These are phyloP conservation scores for Verticillium nonalfalfae DNA, from an alignment of 2,329 filamentous ascomycete genomes.

Conservation along the genomic window DNA sequence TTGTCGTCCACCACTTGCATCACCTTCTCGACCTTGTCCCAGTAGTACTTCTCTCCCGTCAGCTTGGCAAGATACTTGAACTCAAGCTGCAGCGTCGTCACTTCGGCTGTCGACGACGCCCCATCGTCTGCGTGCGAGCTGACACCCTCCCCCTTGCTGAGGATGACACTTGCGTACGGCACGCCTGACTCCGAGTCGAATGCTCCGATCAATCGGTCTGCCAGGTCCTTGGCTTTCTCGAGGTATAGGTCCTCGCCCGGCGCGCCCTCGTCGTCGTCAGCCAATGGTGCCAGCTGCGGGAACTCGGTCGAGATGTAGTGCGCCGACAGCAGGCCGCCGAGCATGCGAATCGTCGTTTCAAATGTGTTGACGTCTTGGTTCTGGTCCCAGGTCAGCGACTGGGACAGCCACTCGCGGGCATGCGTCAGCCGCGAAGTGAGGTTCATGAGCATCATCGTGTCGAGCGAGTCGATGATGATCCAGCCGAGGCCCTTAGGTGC, in stretches of 20 bases:
- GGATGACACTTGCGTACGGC: conserved; percentile 84
- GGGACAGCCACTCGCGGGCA: conserved; percentile 83
- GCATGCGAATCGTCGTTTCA: conserved; percentile 96
- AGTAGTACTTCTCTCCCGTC: conserved; percentile 87
- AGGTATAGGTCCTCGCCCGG: conserved; percentile 87
- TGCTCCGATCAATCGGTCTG: conserved; percentile 77
- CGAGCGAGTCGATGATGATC: conserved; percentile 95
- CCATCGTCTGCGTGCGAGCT: conserved; percentile 78
- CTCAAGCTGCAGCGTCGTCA: conserved; percentile 86
- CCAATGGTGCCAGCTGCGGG: conserved; percentile 69
- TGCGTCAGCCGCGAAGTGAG: conserved; percentile 77
- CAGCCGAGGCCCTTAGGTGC: conserved; percentile 83
- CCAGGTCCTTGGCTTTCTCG: conserved; percentile 91
- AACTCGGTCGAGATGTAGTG: conserved; percentile 88
- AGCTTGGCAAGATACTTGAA: conserved; percentile 96
- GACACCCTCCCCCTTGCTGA: conserved; percentile 70
- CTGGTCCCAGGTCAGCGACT: conserved; percentile 77
- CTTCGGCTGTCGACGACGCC: conserved; percentile 89
- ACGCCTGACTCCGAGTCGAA: conserved; percentile 85
- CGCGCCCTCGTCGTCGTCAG: conserved; percentile 63
- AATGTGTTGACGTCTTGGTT: conserved; percentile 96
- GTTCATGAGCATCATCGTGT: conserved; percentile 99
- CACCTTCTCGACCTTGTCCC: conserved; percentile 85
- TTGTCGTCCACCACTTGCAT: conserved; percentile 89
- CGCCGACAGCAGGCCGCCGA: conserved; percentile 85